These are phyloP conservation scores for Sonneratia caseolaris DNA, from an alignment of 345 rosid genomes.

Conservation along the genomic window DNA sequence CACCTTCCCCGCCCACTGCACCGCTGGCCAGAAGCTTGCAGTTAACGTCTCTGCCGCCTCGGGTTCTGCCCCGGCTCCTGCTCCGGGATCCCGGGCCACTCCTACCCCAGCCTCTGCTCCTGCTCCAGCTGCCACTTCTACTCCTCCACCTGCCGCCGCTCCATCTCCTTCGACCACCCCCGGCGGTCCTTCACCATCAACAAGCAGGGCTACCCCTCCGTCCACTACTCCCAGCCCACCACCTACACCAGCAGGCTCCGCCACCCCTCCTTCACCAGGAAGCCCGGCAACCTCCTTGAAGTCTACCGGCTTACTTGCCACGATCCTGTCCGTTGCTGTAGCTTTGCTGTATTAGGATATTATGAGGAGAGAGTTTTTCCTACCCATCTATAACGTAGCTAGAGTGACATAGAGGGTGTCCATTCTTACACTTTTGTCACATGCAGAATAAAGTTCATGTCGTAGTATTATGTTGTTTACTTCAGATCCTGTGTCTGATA, in stretches of 20 bases:
- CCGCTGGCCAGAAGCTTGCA: slow-evolving; percentile 36
- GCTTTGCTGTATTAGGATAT: background rate
- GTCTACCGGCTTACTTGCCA: background rate
- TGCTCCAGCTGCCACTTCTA: background rate
- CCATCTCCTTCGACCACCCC: too few species aligned
- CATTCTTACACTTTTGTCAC: background rate
- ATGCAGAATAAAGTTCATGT: background rate
- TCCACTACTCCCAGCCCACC: too few species aligned
- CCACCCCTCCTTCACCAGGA: too few species aligned
- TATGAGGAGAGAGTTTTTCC: too few species aligned
- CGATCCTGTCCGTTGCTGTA: background rate
- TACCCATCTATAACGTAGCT: too few species aligned
- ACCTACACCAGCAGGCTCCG: too few species aligned
- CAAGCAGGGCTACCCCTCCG: too few species aligned
- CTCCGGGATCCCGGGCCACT: background rate
- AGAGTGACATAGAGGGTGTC: background rate
- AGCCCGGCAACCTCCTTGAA: background rate
- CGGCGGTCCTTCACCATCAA: too few species aligned
- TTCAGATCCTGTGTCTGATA: background rate
- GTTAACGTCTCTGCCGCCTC: slow-evolving; percentile 11
- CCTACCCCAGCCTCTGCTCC: slow-evolving; percentile 4
- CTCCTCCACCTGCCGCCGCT: too few species aligned
- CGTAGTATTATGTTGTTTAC: too few species aligned
- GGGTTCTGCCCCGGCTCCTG: background rate
- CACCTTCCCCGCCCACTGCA: slow-evolving; percentile 26